phyloP scores from a whole-genome alignment of 208 protist species.

The Leishmania guyanensis region DNA sequence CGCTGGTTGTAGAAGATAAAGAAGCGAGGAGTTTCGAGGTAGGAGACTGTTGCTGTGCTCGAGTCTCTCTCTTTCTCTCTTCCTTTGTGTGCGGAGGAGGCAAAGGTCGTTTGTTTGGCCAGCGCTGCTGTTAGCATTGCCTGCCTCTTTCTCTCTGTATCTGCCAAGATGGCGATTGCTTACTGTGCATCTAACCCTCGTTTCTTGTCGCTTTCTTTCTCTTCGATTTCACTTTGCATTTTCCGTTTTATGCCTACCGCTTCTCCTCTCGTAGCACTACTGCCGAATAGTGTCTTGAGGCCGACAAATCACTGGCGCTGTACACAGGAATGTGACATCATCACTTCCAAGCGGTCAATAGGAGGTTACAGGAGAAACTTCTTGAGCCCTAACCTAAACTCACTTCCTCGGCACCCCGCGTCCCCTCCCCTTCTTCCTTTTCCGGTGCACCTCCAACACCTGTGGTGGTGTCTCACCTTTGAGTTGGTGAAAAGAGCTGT shows the following conservation, averaged over 20 bases:
- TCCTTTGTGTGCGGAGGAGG: not conserved
- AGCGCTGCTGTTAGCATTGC: constrained; percentile 1
- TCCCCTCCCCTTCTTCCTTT: constrained; percentile 5
- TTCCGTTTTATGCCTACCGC: not conserved
- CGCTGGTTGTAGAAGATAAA: constrained; percentile 46
- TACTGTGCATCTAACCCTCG: not conserved
- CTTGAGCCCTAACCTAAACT: not conserved
- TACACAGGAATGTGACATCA: not conserved
- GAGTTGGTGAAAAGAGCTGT: too few relatives aligned
- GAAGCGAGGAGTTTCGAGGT: not conserved
- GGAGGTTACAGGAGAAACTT: not conserved
- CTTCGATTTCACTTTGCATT: constrained; percentile 9
- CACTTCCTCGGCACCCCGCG: not conserved
- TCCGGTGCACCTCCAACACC: constrained; percentile 6
- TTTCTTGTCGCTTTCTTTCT: constrained; percentile 8
- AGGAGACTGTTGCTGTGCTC: not conserved
- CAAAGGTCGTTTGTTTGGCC: not conserved
- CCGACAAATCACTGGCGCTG: not conserved
- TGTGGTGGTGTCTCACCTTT: not conserved
- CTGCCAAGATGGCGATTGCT: not conserved
- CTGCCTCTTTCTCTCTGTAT: not conserved
- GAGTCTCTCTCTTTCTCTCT: not conserved
- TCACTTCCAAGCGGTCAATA: not conserved
- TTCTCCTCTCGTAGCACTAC: too few relatives aligned
- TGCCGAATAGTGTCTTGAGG: not conserved